phyloP scores from a whole-genome alignment of 371 early-diverging fungal genomes.

The Batkoa obscura region DNA sequence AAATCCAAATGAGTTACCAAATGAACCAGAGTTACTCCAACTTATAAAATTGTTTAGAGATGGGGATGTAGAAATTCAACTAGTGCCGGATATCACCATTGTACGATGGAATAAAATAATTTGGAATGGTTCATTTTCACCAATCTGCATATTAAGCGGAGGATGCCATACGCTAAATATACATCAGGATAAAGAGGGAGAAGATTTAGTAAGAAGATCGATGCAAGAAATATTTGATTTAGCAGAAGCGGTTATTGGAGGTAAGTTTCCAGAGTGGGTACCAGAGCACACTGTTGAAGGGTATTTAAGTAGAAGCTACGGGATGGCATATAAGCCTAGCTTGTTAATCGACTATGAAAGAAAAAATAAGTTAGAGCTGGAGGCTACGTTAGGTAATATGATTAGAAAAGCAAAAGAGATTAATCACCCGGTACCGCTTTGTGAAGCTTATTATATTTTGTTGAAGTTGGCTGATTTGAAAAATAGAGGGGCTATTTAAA shows the following conservation, averaged over 20 bases:
- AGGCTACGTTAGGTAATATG: conserved; percentile 40
- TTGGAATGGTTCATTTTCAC: conserved; percentile 26
- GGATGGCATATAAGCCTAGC: conserved; percentile 36
- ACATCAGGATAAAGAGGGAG: conserved; percentile 26
- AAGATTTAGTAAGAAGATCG: conserved; percentile 19
- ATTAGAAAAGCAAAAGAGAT: conserved; percentile 26
- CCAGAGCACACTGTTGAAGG: conserved; percentile 18
- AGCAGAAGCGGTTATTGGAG: conserved; percentile 19
- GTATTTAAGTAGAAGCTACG: conserved; percentile 23
- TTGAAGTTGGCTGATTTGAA: background rate
- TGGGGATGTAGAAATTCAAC: conserved; percentile 26
- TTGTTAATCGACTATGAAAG: conserved; percentile 43
- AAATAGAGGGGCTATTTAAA: background rate
- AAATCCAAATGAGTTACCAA: conserved; percentile 6
- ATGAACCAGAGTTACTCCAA: background rate
- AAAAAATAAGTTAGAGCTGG: conserved; percentile 38
- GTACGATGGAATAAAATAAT: conserved; percentile 66
- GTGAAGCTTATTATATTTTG: background rate
- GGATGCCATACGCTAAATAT: conserved; percentile 35
- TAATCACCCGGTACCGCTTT: background rate
- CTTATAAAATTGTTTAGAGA: conserved; percentile 11
- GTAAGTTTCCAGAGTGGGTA: conserved; percentile 15
- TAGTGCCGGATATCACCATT: conserved; percentile 36
- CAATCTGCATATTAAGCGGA: conserved; percentile 44
- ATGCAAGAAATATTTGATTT: conserved; percentile 41